A percentile compares a stretch with the other conserved stretches of the same genome.
Conservation (phyloP, 2,329 filamentous ascomycete species). For the Sporothrix humicola region DNA sequence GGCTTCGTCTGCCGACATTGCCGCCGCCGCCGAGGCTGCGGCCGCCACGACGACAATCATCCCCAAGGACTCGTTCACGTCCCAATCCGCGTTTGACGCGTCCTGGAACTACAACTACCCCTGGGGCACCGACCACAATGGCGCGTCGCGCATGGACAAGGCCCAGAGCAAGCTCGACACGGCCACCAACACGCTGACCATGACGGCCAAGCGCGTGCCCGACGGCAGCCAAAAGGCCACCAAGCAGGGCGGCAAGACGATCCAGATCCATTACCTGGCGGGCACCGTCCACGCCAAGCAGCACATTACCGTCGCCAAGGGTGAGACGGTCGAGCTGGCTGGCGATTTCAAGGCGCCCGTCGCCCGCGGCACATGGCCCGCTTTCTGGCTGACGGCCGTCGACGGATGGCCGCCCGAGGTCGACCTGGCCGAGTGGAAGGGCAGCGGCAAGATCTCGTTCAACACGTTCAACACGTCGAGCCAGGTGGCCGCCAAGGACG, state of each 20-base stretch:
- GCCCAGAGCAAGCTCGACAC: slow-evolving; percentile 50
- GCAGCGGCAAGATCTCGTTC: slow-evolving; percentile 60
- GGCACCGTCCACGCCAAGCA: slow-evolving; percentile 52
- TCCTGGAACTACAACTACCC: slow-evolving; percentile 61
- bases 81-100: slow-evolving; percentile 48
- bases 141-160: slow-evolving; percentile 60
- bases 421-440: slow-evolving; percentile 67
- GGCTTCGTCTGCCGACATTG: too few species aligned
- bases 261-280: slow-evolving; percentile 59
- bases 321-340: slow-evolving; percentile 51
- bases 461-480: slow-evolving; percentile 60
- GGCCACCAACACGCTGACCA: slow-evolving; percentile 49
- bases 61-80: slow-evolving; percentile 49
- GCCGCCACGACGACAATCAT: slow-evolving; percentile 47
- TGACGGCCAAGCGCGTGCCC: slow-evolving; percentile 54
- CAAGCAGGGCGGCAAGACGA: slow-evolving; percentile 47
- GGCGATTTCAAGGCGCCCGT: slow-evolving; percentile 51
- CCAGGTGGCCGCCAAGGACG: slow-evolving; percentile 53
- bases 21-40: not conserved
- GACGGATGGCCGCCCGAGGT: slow-evolving; percentile 64
- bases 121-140: slow-evolving; percentile 64
- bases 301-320: slow-evolving; percentile 48
- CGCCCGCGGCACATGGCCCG: slow-evolving; percentile 59
- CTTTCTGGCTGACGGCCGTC: slow-evolving; percentile 63
- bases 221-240: slow-evolving; percentile 46